Conservation (phyloP, 768 basidiomycete species). For the Naganishia friedmannii region DNA sequence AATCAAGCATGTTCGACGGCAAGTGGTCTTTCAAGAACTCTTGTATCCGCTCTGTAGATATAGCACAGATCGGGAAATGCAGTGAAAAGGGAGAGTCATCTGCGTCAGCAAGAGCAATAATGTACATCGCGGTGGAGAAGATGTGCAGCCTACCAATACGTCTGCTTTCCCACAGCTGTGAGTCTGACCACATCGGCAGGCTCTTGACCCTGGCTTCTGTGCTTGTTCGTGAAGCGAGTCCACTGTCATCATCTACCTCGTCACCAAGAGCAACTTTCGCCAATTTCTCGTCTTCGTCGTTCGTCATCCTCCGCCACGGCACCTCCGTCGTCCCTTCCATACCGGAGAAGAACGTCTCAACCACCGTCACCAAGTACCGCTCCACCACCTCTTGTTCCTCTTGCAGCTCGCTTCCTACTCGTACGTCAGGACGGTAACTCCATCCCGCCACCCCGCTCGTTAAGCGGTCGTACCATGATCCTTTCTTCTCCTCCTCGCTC, state of each 20-base stretch:
- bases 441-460: slow-evolving; percentile 23
- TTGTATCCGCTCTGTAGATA: slow-evolving; percentile 39
- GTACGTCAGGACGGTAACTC: slow-evolving; percentile 24
- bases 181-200: neutral
- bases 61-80: neutral
- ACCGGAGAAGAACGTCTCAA: slow-evolving; percentile 31
- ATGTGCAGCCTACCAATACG: neutral
- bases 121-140: neutral
- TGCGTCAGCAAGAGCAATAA: too few species aligned
- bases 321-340: neutral
- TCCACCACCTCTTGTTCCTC: slow-evolving; percentile 11
- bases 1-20: slow-evolving; percentile 33
- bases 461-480: slow-evolving; percentile 31
- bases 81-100: too few species aligned
- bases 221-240: neutral
- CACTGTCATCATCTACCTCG: neutral
- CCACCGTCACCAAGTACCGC: slow-evolving; percentile 38
- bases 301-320: neutral
- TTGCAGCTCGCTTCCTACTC: neutral
- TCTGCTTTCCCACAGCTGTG: neutral
- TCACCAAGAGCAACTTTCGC: neutral
- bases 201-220: neutral
- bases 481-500: slow-evolving; percentile 9
- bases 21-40: slow-evolving; percentile 41
- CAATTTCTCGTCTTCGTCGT: neutral